Evolutionary conservation across 805 yeast species (phyloP), one percentile per base, ranked within the genome.

Genomic region (Yarrowia hollandica): DNA sequence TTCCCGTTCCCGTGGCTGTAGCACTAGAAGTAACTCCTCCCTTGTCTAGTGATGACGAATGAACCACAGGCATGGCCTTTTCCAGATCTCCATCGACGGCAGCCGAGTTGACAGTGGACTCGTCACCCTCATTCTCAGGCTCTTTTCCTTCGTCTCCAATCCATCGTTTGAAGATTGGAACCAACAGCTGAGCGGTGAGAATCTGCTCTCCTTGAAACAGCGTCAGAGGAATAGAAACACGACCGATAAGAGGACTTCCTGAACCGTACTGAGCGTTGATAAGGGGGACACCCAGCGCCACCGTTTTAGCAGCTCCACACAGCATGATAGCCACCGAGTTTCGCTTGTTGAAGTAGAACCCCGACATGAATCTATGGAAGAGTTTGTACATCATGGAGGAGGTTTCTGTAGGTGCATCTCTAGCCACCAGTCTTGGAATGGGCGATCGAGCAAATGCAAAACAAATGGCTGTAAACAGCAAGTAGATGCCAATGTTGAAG

Each of bases 271-370:
- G 92, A 0, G 92, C 82, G 1, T 90, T 77, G n/a, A 86, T 77
- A 54, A 90, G 75, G 1, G 96, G 86, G 4, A 90, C 96, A 33
- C 96, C 97, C 55, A 90, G 75, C 0, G 96, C 96, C 0, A 96
- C 96, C 0, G 96, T 90, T 71, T 90, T 90, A 1, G 97, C 96
- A 5, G 96, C 92, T 10, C 96, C 96, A 71, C 96, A 88, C 61
- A 89, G 78, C 86, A 90, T 80, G 54, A 90, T 79, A 11, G 91
- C 78, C 31, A 88, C 88, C 0, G 96, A 82, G 67, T 90, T 96
- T 55, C 75, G 71, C 64, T 84, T 80, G 65, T 78, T 77, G 71
- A 86, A 86, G 71, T 85, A 86, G 66, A 87, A 88, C 1, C 92
- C 92, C 59, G 77, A 70, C 61, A 83, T 71, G 1, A 77, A 26